Evolutionary conservation across 1,284 basidiomycete genomes (phyloP).

Genomic region (Marasmius fiardii): DNA sequence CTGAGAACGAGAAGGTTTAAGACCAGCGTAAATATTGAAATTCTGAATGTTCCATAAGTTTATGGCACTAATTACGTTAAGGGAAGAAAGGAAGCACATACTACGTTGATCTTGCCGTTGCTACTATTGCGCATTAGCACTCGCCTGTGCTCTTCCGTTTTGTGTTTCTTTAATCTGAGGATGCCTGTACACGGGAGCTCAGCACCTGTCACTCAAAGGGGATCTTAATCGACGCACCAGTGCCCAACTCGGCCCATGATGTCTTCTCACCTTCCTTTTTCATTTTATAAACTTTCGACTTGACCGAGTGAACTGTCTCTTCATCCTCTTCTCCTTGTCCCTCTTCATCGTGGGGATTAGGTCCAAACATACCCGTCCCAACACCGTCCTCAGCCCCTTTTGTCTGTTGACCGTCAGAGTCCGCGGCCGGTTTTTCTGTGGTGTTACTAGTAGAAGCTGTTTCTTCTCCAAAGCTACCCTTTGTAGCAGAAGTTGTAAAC

Average conservation of each 20-base stretch:
- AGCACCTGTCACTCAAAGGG: constrained; percentile 5
- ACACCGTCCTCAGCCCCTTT: constrained; percentile 6
- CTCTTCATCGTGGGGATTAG: constrained; percentile 55
- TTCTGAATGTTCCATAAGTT: constrained; percentile 41
- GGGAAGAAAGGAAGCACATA: constrained; percentile 31
- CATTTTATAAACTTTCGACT: constrained; percentile 64
- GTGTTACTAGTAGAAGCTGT: background rate
- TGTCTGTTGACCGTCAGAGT: background rate
- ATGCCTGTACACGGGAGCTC: constrained; percentile 40
- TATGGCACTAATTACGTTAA: constrained; percentile 10
- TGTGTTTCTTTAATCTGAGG: constrained; percentile 69
- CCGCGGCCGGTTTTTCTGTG: background rate
- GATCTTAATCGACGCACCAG: constrained; percentile 15
- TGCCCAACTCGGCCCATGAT: constrained; percentile 45
- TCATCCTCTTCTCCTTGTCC: constrained; percentile 85
- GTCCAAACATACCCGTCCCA: constrained; percentile 28
- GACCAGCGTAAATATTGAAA: constrained; percentile 55
- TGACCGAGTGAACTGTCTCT: constrained; percentile 60
- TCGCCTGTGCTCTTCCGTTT: constrained; percentile 50
- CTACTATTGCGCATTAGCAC: constrained; percentile 65
- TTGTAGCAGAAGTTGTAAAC: background rate
- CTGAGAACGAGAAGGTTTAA: constrained; percentile 50
- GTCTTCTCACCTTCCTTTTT: constrained; percentile 50
- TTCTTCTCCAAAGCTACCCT: background rate
- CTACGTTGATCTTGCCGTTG: constrained; percentile 70